Evolutionary conservation across 495 filamentous ascomycete genomes (phyloP).

Genomic region (Margaritispora aquatica): DNA sequence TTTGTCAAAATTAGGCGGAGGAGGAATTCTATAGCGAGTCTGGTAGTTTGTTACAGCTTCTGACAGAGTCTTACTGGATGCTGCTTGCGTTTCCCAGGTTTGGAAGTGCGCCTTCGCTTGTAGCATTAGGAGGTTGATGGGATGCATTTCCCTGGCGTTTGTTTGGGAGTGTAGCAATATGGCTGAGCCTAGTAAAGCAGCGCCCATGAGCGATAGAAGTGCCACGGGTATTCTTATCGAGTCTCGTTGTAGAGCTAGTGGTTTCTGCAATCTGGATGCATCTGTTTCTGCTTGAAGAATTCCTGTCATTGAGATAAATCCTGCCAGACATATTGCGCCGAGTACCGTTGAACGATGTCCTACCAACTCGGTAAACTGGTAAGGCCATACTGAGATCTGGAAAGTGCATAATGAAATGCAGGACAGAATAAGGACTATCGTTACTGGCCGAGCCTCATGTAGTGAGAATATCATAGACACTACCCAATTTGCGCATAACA

Average conservation of each 20-base stretch:
- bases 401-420: slow-evolving; percentile 1
- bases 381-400: background rate
- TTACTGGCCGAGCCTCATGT: slow-evolving; percentile 3
- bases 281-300: background rate
- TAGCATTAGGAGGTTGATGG: slow-evolving; percentile 45
- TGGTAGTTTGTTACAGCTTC: slow-evolving; percentile 57
- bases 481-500: slow-evolving; percentile 3
- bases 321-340: background rate
- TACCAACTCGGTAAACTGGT: background rate
- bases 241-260: background rate
- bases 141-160: slow-evolving; percentile 30
- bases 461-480: slow-evolving; percentile 1
- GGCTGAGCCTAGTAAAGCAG: background rate
- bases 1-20: slow-evolving; percentile 63
- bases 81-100: slow-evolving; percentile 37
- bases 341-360: background rate
- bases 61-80: slow-evolving; percentile 42
- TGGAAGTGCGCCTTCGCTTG: slow-evolving; percentile 40
- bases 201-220: background rate
- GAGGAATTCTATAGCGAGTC: slow-evolving; percentile 59
- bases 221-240: background rate
- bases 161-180: background rate
- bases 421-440: background rate
- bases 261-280: background rate
- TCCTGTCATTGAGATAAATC: background rate